A percentile compares a stretch with the other conserved stretches of the same genome.
phyloP scores from a whole-genome alignment of 192 early-diverging fungal genomes.

The Gonapodya prolifera region DNA sequence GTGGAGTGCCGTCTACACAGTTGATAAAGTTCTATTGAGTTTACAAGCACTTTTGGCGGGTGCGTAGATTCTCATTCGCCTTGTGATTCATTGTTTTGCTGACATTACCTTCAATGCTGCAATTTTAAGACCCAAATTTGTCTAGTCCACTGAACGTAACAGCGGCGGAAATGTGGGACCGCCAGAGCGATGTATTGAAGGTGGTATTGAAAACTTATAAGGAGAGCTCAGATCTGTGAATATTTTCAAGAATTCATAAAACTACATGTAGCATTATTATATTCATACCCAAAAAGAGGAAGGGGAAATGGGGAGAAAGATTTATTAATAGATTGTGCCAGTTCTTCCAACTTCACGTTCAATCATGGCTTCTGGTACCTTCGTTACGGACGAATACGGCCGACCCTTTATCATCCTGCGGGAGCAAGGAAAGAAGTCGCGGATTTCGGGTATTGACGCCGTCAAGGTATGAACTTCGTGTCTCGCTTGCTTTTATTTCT shows the following conservation, averaged over 20 bases:
- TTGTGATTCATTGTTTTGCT: not conserved
- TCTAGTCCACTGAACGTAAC: not conserved
- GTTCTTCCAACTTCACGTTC: not conserved
- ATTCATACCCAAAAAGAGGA: too few relatives aligned
- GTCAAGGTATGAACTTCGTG: slow-evolving; percentile 63
- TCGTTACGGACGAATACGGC: slow-evolving; percentile 73
- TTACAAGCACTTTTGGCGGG: not conserved
- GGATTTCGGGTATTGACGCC: slow-evolving; percentile 84
- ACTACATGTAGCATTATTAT: too few relatives aligned
- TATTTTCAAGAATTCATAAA: too few relatives aligned
- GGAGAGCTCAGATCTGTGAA: not conserved
- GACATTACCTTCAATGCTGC: too few relatives aligned
- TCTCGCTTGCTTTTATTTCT: not conserved
- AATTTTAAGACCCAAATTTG: not conserved
- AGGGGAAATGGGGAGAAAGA: not conserved
- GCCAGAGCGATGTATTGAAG: not conserved
- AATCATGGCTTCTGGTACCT: not conserved
- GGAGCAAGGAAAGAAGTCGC: slow-evolving; percentile 85
- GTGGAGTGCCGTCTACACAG: slow-evolving; percentile 3
- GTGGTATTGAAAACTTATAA: not conserved
- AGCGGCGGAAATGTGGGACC: not conserved
- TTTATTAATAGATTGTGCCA: too few relatives aligned
- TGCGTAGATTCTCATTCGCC: not conserved
- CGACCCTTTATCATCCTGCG: slow-evolving; percentile 98
- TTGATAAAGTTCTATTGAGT: not conserved